These are phyloP conservation scores for Elsinoe necatrix DNA, from an alignment of 2,329 filamentous ascomycete species.

Conservation along the genomic window DNA sequence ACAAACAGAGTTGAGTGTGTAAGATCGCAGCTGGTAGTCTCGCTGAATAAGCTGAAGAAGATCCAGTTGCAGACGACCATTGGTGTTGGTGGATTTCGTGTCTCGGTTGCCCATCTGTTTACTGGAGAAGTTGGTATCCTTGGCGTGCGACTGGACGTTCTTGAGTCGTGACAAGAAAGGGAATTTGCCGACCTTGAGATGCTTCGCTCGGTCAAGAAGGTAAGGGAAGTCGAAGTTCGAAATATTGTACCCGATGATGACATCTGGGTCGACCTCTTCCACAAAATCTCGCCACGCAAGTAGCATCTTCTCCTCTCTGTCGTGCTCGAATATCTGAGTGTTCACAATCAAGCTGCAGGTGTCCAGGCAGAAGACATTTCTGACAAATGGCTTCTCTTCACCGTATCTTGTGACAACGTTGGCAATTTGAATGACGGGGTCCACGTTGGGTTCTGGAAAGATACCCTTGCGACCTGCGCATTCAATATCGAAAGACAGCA, in stretches of 20 bases:
- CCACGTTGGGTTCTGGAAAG: constrained; percentile 84
- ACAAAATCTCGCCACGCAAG: constrained; percentile 85
- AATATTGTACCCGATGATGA: constrained; percentile 99
- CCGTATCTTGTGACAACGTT: constrained; percentile 92
- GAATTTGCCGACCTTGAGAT: constrained; percentile 72
- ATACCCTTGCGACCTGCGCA: constrained; percentile 96
- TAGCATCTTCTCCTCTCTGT: constrained; percentile 81
- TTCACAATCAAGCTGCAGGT: constrained; percentile 90
- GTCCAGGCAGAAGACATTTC: constrained; percentile 93
- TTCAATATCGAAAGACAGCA: constrained; percentile 96
- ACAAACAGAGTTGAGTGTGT: constrained; percentile 92
- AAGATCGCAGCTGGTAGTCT: constrained; percentile 90
- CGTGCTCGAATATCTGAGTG: constrained; percentile 79
- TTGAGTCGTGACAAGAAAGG: constrained; percentile 80
- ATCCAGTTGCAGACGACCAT: constrained; percentile 86
- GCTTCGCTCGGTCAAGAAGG: constrained; percentile 74
- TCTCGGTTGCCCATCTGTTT: constrained; percentile 98
- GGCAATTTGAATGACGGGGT: constrained; percentile 96
- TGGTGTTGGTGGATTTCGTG: constrained; percentile 88
- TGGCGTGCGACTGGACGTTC: constrained; percentile 60
- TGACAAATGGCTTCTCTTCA: constrained; percentile 89
- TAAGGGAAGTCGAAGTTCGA: constrained; percentile 98
- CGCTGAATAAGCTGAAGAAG: constrained; percentile 89
- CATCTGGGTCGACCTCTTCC: constrained; percentile 83
- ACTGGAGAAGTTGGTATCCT: constrained; percentile 81